Evolutionary conservation across 1,139 yeast species (phyloP).

Genomic region (Yamadazyma aaseri): DNA sequence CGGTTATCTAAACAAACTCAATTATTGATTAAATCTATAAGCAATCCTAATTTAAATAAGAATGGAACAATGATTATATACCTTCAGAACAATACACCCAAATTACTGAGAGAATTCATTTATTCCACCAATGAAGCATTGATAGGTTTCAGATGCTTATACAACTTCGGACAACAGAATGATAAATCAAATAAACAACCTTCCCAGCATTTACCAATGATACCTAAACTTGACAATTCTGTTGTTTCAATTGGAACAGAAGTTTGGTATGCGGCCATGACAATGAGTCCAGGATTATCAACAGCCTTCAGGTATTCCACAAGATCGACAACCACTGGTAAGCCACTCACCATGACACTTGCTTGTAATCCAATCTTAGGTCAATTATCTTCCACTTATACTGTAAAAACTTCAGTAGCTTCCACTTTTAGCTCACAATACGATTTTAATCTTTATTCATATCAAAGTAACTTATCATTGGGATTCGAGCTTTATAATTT

Average conservation of each 20-base stretch:
- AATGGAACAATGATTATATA: slow-evolving; percentile 66
- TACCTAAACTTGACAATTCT: slow-evolving; percentile 45
- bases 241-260: slow-evolving; percentile 80
- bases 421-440: slow-evolving; percentile 82
- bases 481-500: slow-evolving; percentile 82
- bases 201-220: slow-evolving; percentile 18
- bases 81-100: slow-evolving; percentile 66
- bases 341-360: slow-evolving; percentile 84
- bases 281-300: slow-evolving; percentile 83
- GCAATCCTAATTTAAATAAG: slow-evolving; percentile 59
- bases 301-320: slow-evolving; percentile 85
- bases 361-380: slow-evolving; percentile 91
- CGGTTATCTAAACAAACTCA: slow-evolving; percentile 62
- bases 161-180: slow-evolving; percentile 60
- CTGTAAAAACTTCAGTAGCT: slow-evolving; percentile 75
- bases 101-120: slow-evolving; percentile 70
- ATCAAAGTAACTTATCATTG: slow-evolving; percentile 79
- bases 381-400: slow-evolving; percentile 82
- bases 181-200: slow-evolving; percentile 7
- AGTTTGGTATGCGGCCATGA: slow-evolving; percentile 81
- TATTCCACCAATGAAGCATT: slow-evolving; percentile 88
- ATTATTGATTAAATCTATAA: slow-evolving; percentile 69
- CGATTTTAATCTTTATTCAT: slow-evolving; percentile 88
- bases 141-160: slow-evolving; percentile 78
- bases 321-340: slow-evolving; percentile 80